A percentile compares a stretch with the other conserved stretches of the same genome.
Conservation (phyloP, 2,329 filamentous ascomycete species). For the Verticillium dahliae region DNA sequence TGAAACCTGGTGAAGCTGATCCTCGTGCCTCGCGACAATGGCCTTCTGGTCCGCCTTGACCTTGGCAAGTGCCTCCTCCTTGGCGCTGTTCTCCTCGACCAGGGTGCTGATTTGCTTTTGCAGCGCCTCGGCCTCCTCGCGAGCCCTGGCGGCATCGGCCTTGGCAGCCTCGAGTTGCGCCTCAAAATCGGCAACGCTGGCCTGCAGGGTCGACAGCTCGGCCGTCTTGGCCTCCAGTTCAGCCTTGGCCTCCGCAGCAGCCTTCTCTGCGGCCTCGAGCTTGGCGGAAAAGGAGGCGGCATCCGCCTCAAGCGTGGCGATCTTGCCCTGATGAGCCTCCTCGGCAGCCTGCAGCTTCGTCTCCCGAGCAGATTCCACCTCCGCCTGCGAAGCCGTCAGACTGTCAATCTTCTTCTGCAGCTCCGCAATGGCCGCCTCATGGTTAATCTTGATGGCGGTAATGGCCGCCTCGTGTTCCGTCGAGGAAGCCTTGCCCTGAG, state of each 20-base stretch:
- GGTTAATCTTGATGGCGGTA: conserved; percentile 40
- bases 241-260: conserved; percentile 32
- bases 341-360: conserved; percentile 37
- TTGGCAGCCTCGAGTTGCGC: conserved; percentile 38
- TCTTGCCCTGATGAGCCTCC: conserved; percentile 35
- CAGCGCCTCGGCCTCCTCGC: conserved; percentile 39
- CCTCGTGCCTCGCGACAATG: conserved; percentile 42
- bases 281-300: conserved; percentile 43
- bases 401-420: conserved; percentile 51
- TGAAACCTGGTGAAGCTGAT: conserved; percentile 51
- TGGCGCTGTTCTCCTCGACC: conserved; percentile 36
- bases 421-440: conserved; percentile 39
- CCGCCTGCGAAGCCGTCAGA: conserved; percentile 38
- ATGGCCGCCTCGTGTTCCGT: conserved; percentile 42
- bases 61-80: conserved; percentile 42
- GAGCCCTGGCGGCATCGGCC: conserved; percentile 32
- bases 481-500: conserved; percentile 35
- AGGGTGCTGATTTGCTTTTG: conserved; percentile 42
- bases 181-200: conserved; percentile 34
- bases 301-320: conserved; percentile 45
- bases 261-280: conserved; percentile 39
- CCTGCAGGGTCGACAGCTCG: conserved; percentile 30
- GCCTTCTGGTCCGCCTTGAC: conserved; percentile 41
- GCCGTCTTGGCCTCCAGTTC: conserved; percentile 36
- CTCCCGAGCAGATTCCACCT: conserved; percentile 36